Evolutionary conservation across 2,329 filamentous ascomycete species (phyloP).

Genomic region (Rachicladosporium sp.): DNA sequence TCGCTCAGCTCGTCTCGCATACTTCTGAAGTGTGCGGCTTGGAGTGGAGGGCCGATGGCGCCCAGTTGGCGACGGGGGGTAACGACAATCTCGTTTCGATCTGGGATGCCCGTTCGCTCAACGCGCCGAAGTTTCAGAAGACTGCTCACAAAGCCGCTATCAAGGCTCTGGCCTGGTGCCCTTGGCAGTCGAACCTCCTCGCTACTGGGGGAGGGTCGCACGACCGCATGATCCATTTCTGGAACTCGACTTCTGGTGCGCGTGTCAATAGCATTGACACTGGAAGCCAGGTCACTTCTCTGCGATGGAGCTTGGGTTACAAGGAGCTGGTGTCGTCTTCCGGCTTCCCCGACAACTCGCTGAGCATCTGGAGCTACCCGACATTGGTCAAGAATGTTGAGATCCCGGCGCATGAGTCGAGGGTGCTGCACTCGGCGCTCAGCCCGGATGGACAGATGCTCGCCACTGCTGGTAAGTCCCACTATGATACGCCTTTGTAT

Average conservation of each 20-base stretch:
- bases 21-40: conserved; percentile 96
- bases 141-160: conserved; percentile 98
- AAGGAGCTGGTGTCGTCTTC: conserved; percentile 96
- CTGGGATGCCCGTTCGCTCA: conserved; percentile 91
- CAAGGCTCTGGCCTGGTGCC: conserved; percentile 97
- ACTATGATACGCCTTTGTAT: too few relatives aligned
- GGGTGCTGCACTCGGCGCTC: conserved; percentile 90
- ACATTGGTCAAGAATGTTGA: conserved; percentile 94
- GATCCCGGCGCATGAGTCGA: conserved; percentile 92
- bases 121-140: conserved; percentile 96
- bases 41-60: conserved; percentile 93
- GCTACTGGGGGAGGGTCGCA: conserved; percentile 93
- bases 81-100: conserved; percentile 99
- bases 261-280: conserved; percentile 99
- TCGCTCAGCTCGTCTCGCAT: conserved; percentile 91
- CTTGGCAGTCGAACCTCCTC: conserved; percentile 94
- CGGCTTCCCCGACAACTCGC: conserved; percentile 96
- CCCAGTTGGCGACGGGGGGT: conserved; percentile 91
- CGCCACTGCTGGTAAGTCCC: conserved; percentile 53
- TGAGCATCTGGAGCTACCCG: conserved; percentile 99
- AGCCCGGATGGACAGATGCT: conserved; percentile 97
- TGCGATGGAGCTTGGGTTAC: conserved; percentile 94
- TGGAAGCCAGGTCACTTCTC: conserved; percentile 89
- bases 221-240: conserved; percentile 98
- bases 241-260: conserved; percentile 96